Evolutionary conservation across 2,329 filamentous ascomycete species (phyloP), one percentile per base, ranked within the genome.

Genomic region (Aureobasidium pullulans): DNA sequence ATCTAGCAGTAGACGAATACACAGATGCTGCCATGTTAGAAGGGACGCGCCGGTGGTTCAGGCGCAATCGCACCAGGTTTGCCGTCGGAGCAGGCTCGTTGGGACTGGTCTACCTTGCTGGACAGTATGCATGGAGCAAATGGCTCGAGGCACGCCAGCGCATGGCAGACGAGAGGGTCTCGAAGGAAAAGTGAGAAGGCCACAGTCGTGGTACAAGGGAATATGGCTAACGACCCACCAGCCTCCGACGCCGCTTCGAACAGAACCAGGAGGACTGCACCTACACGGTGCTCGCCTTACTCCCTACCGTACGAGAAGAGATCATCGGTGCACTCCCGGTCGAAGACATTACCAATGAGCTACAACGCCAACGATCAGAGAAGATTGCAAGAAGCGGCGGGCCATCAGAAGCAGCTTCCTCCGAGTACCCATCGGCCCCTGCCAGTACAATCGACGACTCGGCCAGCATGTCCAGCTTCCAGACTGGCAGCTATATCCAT

Each of bases 231-330:
- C 9, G 2, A 15, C 11, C 15, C 9, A 16, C 50, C 68, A 97
- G 93, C 74, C 83, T 99, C 62, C 91, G 92, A 54, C 88, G 94
- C 61, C 89, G 94, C 70, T 99, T 99, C 76, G 90, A 97, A 73
- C 94, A 99, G 75, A 99, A 99, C 74, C 94, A 99, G 72, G 93
- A 96, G 72, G 94, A 99, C 75, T 99, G 94, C 76, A 96, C 93
- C 49, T 96, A 95, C 72, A 99, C 94, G 39, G 91, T 97, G 46
- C 85, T 97, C n/a, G 94, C 93, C 32, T 84, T 99, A 59, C 82
- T 99, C 9, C 94, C 94, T 4, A 96, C 93, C 36, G 89, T 91
- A 6, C 92, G 92, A 28, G 85, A 94, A 65, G 93, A 95, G 71
- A 88, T 99, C 67, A 79, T 96, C 68, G 86, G 90, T 66, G 86